phyloP scores from a whole-genome alignment of 805 yeast genomes.

The Saccharomycopsis fibuligera region DNA sequence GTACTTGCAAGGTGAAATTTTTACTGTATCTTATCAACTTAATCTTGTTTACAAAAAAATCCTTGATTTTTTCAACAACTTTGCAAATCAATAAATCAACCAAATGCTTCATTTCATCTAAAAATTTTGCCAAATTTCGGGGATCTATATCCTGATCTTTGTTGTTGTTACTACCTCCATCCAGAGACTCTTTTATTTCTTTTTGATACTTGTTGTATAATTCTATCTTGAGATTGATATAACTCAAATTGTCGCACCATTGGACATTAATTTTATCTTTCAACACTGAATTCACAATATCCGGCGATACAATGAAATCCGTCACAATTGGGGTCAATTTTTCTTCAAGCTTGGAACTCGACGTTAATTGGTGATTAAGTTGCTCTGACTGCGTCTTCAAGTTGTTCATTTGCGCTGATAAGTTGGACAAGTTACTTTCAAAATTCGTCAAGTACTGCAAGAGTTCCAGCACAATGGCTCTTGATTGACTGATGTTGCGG shows the following conservation, averaged over 20 bases:
- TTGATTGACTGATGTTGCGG: background rate
- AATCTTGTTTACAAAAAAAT: conserved; percentile 57
- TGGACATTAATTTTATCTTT: conserved; percentile 47
- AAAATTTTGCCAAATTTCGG: conserved; percentile 22
- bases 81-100: conserved; percentile 51
- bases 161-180: conserved; percentile 18
- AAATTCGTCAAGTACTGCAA: conserved; percentile 42
- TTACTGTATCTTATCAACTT: conserved; percentile 56
- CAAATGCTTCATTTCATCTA: conserved; percentile 26
- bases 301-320: conserved; percentile 72
- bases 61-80: conserved; percentile 71
- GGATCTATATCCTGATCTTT: conserved; percentile 10
- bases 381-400: conserved; percentile 48
- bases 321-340: conserved; percentile 69
- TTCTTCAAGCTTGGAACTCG: conserved; percentile 42
- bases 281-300: conserved; percentile 50
- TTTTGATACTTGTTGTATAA: conserved; percentile 39
- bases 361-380: conserved; percentile 40
- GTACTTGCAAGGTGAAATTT: conserved; percentile 61
- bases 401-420: conserved; percentile 56
- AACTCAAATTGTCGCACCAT: conserved; percentile 66
- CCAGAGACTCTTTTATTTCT: conserved; percentile 16
- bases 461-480: background rate
- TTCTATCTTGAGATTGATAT: conserved; percentile 50
- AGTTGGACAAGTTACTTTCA: conserved; percentile 46